Evolutionary conservation across 768 basidiomycete species (phyloP), one percentile per base, ranked within the genome.

Genomic region (Boletus sensibilis): DNA sequence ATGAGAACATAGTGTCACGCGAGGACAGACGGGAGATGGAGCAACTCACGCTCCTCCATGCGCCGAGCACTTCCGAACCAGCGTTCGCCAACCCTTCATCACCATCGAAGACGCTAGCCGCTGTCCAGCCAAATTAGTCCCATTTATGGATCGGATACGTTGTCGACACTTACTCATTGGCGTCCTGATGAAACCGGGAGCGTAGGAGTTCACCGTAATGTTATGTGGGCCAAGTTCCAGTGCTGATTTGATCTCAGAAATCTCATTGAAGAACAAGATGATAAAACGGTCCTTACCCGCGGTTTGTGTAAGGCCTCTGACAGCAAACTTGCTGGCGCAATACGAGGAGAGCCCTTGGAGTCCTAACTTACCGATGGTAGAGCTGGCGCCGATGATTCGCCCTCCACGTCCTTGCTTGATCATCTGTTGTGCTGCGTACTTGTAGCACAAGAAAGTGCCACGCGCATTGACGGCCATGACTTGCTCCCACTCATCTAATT

Each of bases 381-480:
- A 68, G n/a, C 60, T 62, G 4, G 62, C 62, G 1, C 84, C 79
- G 35, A 86, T 76, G 57, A 87, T 82, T n/a, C 79, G 72, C 1
- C 85, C 81, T 9, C 81, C 78, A 4, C 68, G 68, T 0, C 76
- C 75, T 69, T 80, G 80, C 11, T 66, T 55, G 23, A 84, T 75
- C 86, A 87, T 87, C 62, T 81, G 77, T 57, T 73, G 72, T 14
- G 82, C 84, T 3, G 84, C 85, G 58, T 84, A 76, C 47, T 85
- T 82, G 48, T 84, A 86, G 64, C 82, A 85, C 54, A 82, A 75
- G 72, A 81, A 85, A 7, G 76, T 68, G 43, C 83, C 83, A 48
- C 79, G 76, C 57, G 76, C 72, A 60, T 87, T 86, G 63, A 86
- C 14, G 3, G 41, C 59, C 43, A 61, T 54, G 11, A 50, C 9